Evolutionary conservation across 163 green algal genomes (phyloP), one percentile per base, ranked within the genome.

Genomic region (Scenedesmus sp.): DNA sequence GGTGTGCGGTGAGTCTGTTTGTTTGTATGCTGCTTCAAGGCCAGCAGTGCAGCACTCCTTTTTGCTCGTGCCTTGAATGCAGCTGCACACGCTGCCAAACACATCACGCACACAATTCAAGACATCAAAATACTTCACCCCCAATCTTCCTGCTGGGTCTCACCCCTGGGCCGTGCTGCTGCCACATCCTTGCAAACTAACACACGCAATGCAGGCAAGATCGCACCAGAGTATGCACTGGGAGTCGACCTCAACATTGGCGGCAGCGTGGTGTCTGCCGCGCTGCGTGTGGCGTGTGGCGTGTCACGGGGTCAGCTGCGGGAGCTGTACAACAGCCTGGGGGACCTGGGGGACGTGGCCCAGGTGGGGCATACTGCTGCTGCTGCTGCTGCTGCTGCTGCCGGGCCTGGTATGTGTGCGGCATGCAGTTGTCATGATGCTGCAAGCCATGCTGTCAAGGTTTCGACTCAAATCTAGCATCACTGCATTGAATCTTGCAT

Each of bases 331-430:
- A 92, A 89, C 1, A n/a, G 95, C 52, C 59, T 96, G 1, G 97
- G 97, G 0, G 97, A 99, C 88, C 82, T 98, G 64, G 97, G 97
- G 0, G 97, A 99, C 90, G 96, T 98, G 26, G 97, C 97, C 1
- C 93, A 96, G 91, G 94, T 95, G 88, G 12, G 84, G 70, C 20
- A 81, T 54, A 3, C 20, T 54, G 70, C 70, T 54, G 23, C 70
- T 16, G 62, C 70, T 81, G n/a, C 20, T 3, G 5, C 70, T 81
- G 70, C 2, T 6, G 5, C 23, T 81, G 20, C 20, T 54, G 70
- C 20, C 23, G 1, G n/a, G 6, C 4, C 8, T 56, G 74, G 6
- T 23, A 13, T 56, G n/a, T 56, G n/a, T 56, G 3, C 26, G 12
- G 23, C 4, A 18, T n/a, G 70, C 74, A 46, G n/a, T 12, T 54